A percentile compares a stretch with the other conserved stretches of the same genome.
Conservation (phyloP, 176 grass and related monocot species). For the Cocos nucifera region DNA sequence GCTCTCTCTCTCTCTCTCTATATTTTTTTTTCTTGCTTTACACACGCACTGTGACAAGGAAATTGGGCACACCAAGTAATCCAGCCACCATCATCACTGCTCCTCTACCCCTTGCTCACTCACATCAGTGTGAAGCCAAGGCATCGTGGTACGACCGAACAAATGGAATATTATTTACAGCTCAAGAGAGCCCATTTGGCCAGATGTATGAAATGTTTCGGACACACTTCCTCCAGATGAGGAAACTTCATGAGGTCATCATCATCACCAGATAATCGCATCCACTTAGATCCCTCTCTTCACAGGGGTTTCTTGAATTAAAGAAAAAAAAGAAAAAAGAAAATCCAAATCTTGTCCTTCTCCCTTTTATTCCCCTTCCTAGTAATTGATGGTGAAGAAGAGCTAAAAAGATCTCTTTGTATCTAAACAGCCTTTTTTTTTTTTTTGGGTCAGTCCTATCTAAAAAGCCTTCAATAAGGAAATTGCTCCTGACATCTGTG, state of each 20-base stretch:
- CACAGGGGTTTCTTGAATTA: too few species aligned
- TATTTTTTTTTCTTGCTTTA: not conserved
- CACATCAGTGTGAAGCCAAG: constrained; percentile 60
- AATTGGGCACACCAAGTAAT: not conserved
- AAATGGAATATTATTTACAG: constrained; percentile 56
- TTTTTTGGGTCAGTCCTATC: too few species aligned
- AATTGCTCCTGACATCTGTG: too few species aligned
- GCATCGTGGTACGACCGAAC: constrained; percentile 94
- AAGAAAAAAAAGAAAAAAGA: too few species aligned
- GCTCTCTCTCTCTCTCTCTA: constrained; percentile 2
- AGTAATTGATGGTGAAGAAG: too few species aligned
- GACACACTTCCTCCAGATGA: constrained; percentile 38
- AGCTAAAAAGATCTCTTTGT: too few species aligned
- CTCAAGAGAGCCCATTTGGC: constrained; percentile 28
- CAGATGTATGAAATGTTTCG: constrained; percentile 87
- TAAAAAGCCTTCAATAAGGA: too few species aligned
- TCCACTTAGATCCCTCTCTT: too few species aligned
- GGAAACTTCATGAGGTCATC: constrained; percentile 18
- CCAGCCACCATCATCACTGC: not conserved
- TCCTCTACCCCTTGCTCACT: constrained; percentile 54
- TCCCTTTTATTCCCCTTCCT: too few species aligned
- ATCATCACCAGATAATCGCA: constrained; percentile 50
- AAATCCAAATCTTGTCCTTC: too few species aligned
- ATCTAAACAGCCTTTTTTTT: too few species aligned
- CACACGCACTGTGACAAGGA: too few species aligned